Conservation (phyloP, 768 basidiomycete species). For the Aureoboletus auriporus region DNA sequence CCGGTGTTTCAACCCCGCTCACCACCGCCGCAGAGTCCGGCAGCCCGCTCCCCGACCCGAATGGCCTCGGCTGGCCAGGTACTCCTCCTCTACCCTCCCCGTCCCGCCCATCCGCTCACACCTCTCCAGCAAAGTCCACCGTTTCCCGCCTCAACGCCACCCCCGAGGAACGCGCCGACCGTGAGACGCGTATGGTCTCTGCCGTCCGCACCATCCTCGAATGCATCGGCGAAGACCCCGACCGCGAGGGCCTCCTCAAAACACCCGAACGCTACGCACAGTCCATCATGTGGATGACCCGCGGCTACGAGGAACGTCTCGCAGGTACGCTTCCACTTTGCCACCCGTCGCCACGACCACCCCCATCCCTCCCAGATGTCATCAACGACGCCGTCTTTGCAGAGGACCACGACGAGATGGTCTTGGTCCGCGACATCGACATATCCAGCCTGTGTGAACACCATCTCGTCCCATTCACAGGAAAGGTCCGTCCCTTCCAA, state of each 20-base stretch:
- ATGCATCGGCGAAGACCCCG: constrained; percentile 97
- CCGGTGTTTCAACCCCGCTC: constrained; percentile 63
- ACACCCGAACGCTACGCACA: constrained; percentile 97
- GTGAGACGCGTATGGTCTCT: constrained; percentile 71
- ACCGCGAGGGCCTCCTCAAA: constrained; percentile 85
- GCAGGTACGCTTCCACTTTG: constrained; percentile 51
- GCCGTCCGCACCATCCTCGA: constrained; percentile 93
- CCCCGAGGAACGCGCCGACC: constrained; percentile 61
- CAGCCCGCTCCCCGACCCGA: constrained; percentile 42
- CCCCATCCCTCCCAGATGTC: constrained; percentile 59
- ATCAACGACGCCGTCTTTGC: constrained; percentile 98
- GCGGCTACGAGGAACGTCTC: constrained; percentile 94
- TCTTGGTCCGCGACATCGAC: constrained; percentile 95
- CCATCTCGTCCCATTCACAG: constrained; percentile 96
- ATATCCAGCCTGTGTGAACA: constrained; percentile 98
- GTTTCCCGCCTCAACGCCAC: constrained; percentile 80
- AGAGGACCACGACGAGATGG: constrained; percentile 99
- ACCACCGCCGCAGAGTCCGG: constrained; percentile 20
- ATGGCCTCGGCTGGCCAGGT: constrained; percentile 96
- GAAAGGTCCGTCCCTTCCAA: constrained; percentile 62
- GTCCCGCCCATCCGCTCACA: constrained; percentile 7
- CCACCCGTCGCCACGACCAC: constrained; percentile 1
- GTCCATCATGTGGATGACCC: constrained; percentile 98
- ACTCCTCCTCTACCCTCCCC: constrained; percentile 20
- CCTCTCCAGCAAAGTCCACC: constrained; percentile 77